Percentiles rank a stretch among this genome's conserved stretches.
phyloP scores from a whole-genome alignment of 495 filamentous ascomycete genomes.

The Aspergillus cavernicola region DNA sequence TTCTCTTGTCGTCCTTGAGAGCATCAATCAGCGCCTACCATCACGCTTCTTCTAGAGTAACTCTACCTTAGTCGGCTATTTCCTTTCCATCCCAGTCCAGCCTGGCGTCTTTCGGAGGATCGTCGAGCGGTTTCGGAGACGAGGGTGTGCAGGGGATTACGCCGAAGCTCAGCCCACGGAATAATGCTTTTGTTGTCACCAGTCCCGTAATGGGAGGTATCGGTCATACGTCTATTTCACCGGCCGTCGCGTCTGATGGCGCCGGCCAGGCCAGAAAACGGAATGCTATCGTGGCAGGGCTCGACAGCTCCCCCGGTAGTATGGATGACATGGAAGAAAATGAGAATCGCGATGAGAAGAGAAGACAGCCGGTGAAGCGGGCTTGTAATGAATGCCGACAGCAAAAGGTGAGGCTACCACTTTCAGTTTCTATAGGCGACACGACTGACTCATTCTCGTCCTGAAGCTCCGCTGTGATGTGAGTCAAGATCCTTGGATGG shows the following conservation, averaged over 20 bases:
- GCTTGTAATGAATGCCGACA: conserved; percentile 95
- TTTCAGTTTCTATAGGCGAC: neutral
- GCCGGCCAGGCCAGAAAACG: conserved; percentile 41
- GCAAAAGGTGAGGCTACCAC: conserved; percentile 67
- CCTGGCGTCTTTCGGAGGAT: conserved; percentile 39
- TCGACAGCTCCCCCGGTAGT: conserved; percentile 70
- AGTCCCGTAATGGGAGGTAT: conserved; percentile 45
- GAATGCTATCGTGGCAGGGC: conserved; percentile 42
- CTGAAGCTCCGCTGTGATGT: conserved; percentile 84
- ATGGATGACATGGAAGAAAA: conserved; percentile 61
- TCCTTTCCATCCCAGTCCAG: conserved; percentile 25
- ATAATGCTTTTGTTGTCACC: conserved; percentile 40
- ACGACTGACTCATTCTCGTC: conserved; percentile 1
- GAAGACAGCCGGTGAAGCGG: conserved; percentile 73
- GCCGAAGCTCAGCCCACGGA: conserved; percentile 24
- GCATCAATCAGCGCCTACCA: neutral
- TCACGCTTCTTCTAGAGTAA: neutral
- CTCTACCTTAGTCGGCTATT: neutral
- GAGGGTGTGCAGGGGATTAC: conserved; percentile 28
- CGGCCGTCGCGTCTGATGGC: conserved; percentile 30
- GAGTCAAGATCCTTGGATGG: conserved; percentile 74
- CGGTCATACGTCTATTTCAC: conserved; percentile 34
- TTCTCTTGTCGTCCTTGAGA: neutral
- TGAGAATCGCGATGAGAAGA: conserved; percentile 56
- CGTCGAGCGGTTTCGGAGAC: conserved; percentile 36